These are phyloP conservation scores for Talaromyces sp. DNA, from an alignment of 2,329 filamentous ascomycete species.

Conservation along the genomic window DNA sequence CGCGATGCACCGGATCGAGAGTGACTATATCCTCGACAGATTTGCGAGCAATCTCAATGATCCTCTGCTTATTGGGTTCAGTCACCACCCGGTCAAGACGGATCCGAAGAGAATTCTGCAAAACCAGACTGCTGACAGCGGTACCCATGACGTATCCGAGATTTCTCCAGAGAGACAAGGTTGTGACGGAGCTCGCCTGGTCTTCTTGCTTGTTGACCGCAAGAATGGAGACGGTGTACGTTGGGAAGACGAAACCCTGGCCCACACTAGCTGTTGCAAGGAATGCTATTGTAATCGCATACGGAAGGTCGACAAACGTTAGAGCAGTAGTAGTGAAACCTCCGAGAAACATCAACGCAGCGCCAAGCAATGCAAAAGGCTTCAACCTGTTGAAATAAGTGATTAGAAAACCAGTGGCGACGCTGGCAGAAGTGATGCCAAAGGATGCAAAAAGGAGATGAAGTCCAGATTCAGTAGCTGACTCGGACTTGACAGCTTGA, in stretches of 20 bases:
- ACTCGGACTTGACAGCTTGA: conserved; percentile 68
- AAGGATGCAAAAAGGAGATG: conserved; percentile 64
- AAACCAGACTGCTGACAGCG: conserved; percentile 64
- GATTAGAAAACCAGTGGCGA: conserved; percentile 61
- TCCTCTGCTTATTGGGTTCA: conserved; percentile 55
- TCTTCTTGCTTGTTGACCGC: conserved; percentile 58
- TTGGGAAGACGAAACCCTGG: conserved; percentile 63
- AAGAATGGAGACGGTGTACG: conserved; percentile 61
- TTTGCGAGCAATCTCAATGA: conserved; percentile 50
- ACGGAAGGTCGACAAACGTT: conserved; percentile 46
- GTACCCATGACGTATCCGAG: conserved; percentile 72
- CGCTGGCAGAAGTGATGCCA: conserved; percentile 53
- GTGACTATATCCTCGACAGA: conserved; percentile 49
- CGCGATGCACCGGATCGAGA: conserved; percentile 44
- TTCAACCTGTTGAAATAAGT: conserved; percentile 59
- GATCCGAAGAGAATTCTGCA: conserved; percentile 66
- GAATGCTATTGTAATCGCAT: conserved; percentile 54
- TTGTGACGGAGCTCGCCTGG: conserved; percentile 67
- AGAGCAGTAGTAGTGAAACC: conserved; percentile 51
- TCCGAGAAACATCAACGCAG: conserved; percentile 49
- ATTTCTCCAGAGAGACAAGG: conserved; percentile 67
- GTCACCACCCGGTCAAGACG: conserved; percentile 59
- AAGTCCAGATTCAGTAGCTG: conserved; percentile 68
- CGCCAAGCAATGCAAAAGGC: conserved; percentile 55
- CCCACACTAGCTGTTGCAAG: conserved; percentile 58